A percentile compares a stretch with the other conserved stretches of the same genome.
phyloP scores from a whole-genome alignment of 805 yeast species.

The Pichia ethanolica region DNA sequence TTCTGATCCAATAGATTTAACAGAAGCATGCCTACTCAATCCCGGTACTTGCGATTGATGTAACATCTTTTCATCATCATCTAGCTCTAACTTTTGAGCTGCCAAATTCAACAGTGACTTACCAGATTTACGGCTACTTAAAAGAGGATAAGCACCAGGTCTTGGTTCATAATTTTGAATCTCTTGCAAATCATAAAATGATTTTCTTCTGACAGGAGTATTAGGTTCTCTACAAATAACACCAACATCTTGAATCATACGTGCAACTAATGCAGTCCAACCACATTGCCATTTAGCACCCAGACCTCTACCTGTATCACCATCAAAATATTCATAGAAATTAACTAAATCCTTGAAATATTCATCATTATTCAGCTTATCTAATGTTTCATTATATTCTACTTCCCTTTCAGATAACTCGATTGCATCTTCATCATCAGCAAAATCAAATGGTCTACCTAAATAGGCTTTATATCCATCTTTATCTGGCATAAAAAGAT shows the following conservation, averaged over 20 bases:
- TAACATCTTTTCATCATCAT: slow-evolving; percentile 47
- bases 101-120: slow-evolving; percentile 64
- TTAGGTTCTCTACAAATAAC: slow-evolving; percentile 52
- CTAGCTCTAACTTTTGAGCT: slow-evolving; percentile 57
- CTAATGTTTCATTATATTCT: slow-evolving; percentile 40
- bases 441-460: slow-evolving; percentile 39
- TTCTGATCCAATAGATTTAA: slow-evolving; percentile 22
- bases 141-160: slow-evolving; percentile 28
- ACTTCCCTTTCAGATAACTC: slow-evolving; percentile 43
- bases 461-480: slow-evolving; percentile 63
- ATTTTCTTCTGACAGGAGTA: slow-evolving; percentile 23
- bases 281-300: slow-evolving; percentile 96
- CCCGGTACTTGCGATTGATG: slow-evolving; percentile 25
- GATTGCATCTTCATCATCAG: slow-evolving; percentile 35
- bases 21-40: slow-evolving; percentile 24
- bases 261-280: slow-evolving; percentile 91
- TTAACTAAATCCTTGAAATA: slow-evolving; percentile 68
- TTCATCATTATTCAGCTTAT: slow-evolving; percentile 49
- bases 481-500: slow-evolving; percentile 63
- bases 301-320: slow-evolving; percentile 88
- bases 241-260: slow-evolving; percentile 87
- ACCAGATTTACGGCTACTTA: slow-evolving; percentile 65
- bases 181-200: slow-evolving; percentile 27
- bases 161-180: slow-evolving; percentile 38
- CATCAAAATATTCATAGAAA: slow-evolving; percentile 86